Conservation (phyloP, 345 rosid species). For the Atalantia buxifolia region DNA sequence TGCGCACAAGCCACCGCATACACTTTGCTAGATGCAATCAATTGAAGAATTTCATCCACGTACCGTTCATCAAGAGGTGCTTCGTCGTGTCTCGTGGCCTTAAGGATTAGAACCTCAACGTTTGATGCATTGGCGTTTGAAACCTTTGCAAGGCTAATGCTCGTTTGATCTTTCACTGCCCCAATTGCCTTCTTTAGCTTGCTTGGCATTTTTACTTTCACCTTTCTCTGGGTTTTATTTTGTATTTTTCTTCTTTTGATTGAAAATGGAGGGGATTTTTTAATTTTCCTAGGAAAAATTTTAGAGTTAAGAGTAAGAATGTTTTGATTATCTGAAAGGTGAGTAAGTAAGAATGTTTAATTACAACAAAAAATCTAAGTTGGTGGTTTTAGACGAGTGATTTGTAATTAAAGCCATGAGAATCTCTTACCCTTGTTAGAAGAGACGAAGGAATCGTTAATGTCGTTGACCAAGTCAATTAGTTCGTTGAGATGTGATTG, state of each 20-base stretch:
- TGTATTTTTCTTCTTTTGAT: neutral
- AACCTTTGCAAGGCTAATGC: slow-evolving; percentile 87
- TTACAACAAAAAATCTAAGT: neutral
- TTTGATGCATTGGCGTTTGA: slow-evolving; percentile 43
- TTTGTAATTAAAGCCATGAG: neutral
- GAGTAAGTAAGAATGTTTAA: neutral
- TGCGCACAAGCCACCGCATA: slow-evolving; percentile 61
- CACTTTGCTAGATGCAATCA: slow-evolving; percentile 49
- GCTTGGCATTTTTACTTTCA: slow-evolving; percentile 55
- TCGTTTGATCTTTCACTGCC: slow-evolving; percentile 86
- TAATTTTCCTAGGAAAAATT: neutral
- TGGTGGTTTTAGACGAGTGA: neutral
- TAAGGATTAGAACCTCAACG: slow-evolving; percentile 71
- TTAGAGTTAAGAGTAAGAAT: neutral
- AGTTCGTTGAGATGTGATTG: neutral
- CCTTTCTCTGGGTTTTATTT: neutral
- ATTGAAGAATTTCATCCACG: slow-evolving; percentile 44
- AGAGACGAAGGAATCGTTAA: neutral
- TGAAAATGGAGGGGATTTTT: neutral
- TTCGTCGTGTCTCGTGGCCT: slow-evolving; percentile 77
- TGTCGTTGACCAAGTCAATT: slow-evolving; percentile 2
- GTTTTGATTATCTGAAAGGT: too few species aligned
- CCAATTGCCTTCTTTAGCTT: slow-evolving; percentile 80
- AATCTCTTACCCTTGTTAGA: neutral
- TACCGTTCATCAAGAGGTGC: slow-evolving; percentile 66